phyloP scores from a whole-genome alignment of 805 yeast species.

The Hanseniaspora thailandica region DNA sequence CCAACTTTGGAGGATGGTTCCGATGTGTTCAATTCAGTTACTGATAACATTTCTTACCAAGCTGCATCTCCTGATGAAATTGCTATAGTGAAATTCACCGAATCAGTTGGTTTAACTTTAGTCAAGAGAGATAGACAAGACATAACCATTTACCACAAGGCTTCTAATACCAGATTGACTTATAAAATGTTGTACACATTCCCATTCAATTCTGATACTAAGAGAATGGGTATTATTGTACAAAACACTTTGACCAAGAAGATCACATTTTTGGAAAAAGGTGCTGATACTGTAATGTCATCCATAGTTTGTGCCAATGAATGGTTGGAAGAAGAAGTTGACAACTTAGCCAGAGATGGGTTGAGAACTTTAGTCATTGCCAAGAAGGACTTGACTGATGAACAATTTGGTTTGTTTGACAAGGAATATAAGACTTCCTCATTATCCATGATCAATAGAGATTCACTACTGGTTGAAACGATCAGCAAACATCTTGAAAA shows the following conservation, averaged over 20 bases:
- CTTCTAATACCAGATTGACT: constrained; percentile 38
- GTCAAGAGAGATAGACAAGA: constrained; percentile 71
- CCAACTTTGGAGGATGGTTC: constrained; percentile 62
- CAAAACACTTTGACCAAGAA: constrained; percentile 37
- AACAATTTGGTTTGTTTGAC: constrained; percentile 51
- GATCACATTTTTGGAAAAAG: constrained; percentile 77
- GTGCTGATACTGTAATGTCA: constrained; percentile 93
- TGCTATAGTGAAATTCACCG: constrained; percentile 90
- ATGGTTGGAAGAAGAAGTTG: constrained; percentile 96
- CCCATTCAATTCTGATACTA: constrained; percentile 92
- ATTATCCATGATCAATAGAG: constrained; percentile 69
- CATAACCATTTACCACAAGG: constrained; percentile 54
- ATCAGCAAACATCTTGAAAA: constrained; percentile 62
- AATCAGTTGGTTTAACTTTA: constrained; percentile 68
- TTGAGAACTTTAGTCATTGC: constrained; percentile 88
- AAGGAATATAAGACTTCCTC: constrained; percentile 60
- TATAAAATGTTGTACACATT: constrained; percentile 71
- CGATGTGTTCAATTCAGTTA: neutral
- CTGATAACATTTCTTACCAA: constrained; percentile 64
- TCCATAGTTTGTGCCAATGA: constrained; percentile 73
- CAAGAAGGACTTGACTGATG: constrained; percentile 52
- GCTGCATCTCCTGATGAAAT: constrained; percentile 99
- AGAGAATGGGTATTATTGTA: constrained; percentile 88
- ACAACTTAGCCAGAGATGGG: constrained; percentile 98
- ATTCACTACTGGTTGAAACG: constrained; percentile 55